Conservation (phyloP, 2,329 filamentous ascomycete species). For the Ophiosphaerella herpotricha region DNA sequence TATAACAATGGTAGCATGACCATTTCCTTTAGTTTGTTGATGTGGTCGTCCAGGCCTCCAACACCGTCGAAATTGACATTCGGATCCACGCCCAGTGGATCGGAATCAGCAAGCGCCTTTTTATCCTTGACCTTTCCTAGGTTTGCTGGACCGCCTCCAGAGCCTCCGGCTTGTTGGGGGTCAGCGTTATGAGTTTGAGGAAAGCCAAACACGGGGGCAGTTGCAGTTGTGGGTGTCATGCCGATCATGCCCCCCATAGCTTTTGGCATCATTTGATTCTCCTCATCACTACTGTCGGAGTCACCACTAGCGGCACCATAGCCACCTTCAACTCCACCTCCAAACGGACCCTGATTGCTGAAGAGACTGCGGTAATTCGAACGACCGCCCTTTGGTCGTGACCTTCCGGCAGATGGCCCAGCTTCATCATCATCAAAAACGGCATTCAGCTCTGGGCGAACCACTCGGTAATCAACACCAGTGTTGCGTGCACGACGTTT, state of each 20-base stretch:
- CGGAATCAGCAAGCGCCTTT: slow-evolving; percentile 88
- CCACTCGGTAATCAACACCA: slow-evolving; percentile 81
- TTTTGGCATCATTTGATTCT: slow-evolving; percentile 67
- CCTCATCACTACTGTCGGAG: slow-evolving; percentile 96
- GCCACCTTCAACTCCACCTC: slow-evolving; percentile 79
- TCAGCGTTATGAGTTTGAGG: slow-evolving; percentile 64
- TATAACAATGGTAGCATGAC: slow-evolving; percentile 92
- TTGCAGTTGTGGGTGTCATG: slow-evolving; percentile 63
- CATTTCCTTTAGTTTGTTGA: slow-evolving; percentile 98
- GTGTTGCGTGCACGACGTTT: slow-evolving; percentile 68
- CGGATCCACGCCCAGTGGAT: slow-evolving; percentile 90
- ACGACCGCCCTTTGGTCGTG: slow-evolving; percentile 64
- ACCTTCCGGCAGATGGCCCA: slow-evolving; percentile 69
- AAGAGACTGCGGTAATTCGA: slow-evolving; percentile 74
- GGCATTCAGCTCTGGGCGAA: slow-evolving; percentile 71
- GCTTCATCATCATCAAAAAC: slow-evolving; percentile 76
- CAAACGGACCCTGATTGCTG: slow-evolving; percentile 91
- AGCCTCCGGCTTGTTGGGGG: slow-evolving; percentile 53
- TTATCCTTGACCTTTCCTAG: slow-evolving; percentile 93
- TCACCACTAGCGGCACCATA: slow-evolving; percentile 79
- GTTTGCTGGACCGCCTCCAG: slow-evolving; percentile 72
- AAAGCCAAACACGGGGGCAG: slow-evolving; percentile 57
- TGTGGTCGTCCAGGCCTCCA: slow-evolving; percentile 88
- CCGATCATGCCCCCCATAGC: slow-evolving; percentile 64
- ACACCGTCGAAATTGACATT: slow-evolving; percentile 94